Percentiles rank a stretch among this genome's conserved stretches.
phyloP scores from a whole-genome alignment of 2,329 filamentous ascomycete species.

The Aspergillus nomiae region DNA sequence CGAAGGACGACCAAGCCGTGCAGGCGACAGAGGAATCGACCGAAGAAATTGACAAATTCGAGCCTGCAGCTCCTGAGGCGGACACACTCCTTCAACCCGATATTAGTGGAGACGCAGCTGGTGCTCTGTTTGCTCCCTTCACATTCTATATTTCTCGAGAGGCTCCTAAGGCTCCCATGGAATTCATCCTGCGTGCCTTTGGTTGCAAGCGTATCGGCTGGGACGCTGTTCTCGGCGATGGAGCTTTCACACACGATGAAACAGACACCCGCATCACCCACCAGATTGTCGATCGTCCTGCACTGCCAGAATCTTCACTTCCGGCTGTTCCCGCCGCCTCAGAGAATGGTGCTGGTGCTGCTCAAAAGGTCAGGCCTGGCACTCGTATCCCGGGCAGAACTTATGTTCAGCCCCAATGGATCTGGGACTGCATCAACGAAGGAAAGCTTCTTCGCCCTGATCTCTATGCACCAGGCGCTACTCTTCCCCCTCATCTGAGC shows the following conservation, averaged over 20 bases:
- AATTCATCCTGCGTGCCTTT: conserved; percentile 91
- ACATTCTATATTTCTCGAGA: conserved; percentile 94
- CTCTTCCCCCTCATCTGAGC: conserved; percentile 90
- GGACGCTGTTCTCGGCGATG: conserved; percentile 87
- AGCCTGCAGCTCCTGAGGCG: conserved; percentile 78
- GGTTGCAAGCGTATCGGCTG: conserved; percentile 95
- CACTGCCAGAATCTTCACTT: conserved; percentile 61
- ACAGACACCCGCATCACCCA: conserved; percentile 88
- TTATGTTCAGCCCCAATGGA: conserved; percentile 96
- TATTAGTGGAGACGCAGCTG: conserved; percentile 65
- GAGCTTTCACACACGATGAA: conserved; percentile 89
- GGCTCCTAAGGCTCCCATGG: conserved; percentile 83
- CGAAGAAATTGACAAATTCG: conserved; percentile 85
- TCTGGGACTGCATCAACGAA: conserved; percentile 96
- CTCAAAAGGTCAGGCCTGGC: conserved; percentile 57
- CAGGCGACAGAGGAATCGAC: conserved; percentile 53
- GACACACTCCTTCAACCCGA: conserved; percentile 83
- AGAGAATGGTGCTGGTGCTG: conserved; percentile 47
- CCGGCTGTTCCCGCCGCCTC: conserved; percentile 45
- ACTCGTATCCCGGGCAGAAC: conserved; percentile 84
- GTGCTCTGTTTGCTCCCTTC: conserved; percentile 80
- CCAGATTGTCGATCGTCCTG: conserved; percentile 90
- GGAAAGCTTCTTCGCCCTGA: conserved; percentile 85
- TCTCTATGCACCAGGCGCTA: conserved; percentile 84
- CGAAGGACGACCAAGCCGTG: conserved; percentile 46